These are phyloP conservation scores for Apiosordaria backusii DNA, from an alignment of 495 filamentous ascomycete genomes.

Conservation along the genomic window DNA sequence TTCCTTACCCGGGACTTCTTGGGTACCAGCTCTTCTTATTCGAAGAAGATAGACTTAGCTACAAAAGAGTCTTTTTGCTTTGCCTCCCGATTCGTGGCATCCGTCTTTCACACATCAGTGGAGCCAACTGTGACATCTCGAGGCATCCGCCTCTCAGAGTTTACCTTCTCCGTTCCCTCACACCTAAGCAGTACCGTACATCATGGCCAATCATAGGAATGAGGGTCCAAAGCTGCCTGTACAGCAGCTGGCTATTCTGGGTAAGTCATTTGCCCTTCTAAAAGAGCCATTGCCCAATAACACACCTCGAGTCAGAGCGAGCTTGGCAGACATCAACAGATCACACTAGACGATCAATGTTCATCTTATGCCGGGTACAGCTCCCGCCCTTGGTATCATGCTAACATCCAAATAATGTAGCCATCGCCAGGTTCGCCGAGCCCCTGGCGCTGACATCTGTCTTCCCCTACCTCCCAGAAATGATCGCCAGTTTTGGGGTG, in stretches of 20 bases:
- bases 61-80: background rate
- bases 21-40: background rate
- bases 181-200: background rate
- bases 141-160: background rate
- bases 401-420: conserved; percentile 37
- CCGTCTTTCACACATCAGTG: background rate
- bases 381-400: conserved; percentile 23
- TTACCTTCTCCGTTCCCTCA: background rate
- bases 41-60: background rate
- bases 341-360: background rate
- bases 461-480: conserved; percentile 86
- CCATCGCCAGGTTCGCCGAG: conserved; percentile 79
- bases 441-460: conserved; percentile 78
- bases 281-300: background rate
- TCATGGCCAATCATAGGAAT: conserved; percentile 35
- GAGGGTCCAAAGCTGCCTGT: conserved; percentile 43
- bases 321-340: background rate
- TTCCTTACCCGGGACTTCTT: conserved; percentile 5
- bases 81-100: background rate
- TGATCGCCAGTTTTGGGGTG: conserved; percentile 78
- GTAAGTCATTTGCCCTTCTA: conserved; percentile 43
- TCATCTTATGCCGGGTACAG: conserved; percentile 14
- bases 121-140: background rate
- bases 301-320: background rate
- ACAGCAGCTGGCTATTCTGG: conserved; percentile 57